A percentile compares a stretch with the other conserved stretches of the same genome.
These are phyloP conservation scores for Telopea speciosissima DNA, from an alignment of 177 flowering plant genomes.

Conservation along the genomic window DNA sequence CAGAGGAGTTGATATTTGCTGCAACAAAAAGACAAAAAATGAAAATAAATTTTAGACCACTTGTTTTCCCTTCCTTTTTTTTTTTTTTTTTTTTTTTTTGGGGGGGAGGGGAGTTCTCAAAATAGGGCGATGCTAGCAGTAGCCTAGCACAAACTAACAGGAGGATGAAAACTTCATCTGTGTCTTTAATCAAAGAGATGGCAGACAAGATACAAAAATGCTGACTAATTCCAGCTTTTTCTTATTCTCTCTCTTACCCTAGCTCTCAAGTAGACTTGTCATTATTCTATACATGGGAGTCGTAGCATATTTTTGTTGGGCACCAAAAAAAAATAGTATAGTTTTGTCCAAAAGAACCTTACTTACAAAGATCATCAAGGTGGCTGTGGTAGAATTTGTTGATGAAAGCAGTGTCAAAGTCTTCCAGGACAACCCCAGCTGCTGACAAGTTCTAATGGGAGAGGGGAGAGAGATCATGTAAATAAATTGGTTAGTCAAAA, in stretches of 20 bases:
- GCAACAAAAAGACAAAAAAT: conserved; percentile 20
- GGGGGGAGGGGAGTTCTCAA: conserved; percentile 4
- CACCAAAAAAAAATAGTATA: too few relatives aligned
- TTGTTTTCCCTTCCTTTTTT: too few relatives aligned
- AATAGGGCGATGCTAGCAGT: background rate
- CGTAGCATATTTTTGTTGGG: too few relatives aligned
- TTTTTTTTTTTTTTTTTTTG: background rate
- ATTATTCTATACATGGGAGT: too few relatives aligned
- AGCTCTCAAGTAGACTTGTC: too few relatives aligned
- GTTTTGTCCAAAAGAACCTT: background rate
- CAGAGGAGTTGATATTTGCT: conserved; percentile 79
- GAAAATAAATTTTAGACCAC: too few relatives aligned
- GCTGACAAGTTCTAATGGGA: conserved; percentile 45
- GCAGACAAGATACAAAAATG: too few relatives aligned
- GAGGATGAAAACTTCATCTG: too few relatives aligned
- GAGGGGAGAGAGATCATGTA: background rate
- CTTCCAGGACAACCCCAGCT: conserved; percentile 79
- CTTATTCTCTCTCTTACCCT: too few relatives aligned
- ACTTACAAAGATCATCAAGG: conserved; percentile 74
- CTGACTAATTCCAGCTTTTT: too few relatives aligned
- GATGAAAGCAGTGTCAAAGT: conserved; percentile 66
- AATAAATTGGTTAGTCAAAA: background rate
- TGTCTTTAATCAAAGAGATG: too few relatives aligned
- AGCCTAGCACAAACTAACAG: too few relatives aligned
- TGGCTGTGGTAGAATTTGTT: conserved; percentile 89